These are phyloP conservation scores for Penicillium paradoxum DNA, from an alignment of 495 filamentous ascomycete species.

Conservation along the genomic window DNA sequence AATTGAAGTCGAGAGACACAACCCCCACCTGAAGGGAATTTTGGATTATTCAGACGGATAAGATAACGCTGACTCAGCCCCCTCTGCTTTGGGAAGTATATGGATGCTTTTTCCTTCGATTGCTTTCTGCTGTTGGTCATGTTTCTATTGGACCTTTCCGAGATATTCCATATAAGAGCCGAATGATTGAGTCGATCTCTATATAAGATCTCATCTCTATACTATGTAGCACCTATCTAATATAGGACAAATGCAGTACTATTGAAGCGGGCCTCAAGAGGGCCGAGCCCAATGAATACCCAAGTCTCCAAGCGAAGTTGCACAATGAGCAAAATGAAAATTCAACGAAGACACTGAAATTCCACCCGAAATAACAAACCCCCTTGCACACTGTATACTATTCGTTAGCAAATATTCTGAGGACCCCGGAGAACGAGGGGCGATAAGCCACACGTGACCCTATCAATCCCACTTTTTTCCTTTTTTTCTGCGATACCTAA, in stretches of 20 bases:
- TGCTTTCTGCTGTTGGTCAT: background rate
- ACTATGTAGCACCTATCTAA: too few relatives aligned
- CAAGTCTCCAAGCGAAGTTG: constrained; percentile 7
- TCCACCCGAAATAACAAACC: background rate
- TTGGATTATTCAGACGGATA: constrained; percentile 33
- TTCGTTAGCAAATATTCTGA: constrained; percentile 3
- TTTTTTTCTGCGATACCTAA: constrained; percentile 22
- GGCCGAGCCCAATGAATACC: constrained; percentile 7
- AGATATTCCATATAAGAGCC: background rate
- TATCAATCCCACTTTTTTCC: constrained; percentile 34
- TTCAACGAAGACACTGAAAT: background rate
- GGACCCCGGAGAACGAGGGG: constrained; percentile 26
- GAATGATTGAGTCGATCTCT: background rate
- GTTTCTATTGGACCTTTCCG: background rate
- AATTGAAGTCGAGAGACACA: constrained; percentile 13
- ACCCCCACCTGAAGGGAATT: constrained; percentile 31
- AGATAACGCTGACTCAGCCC: constrained; percentile 30
- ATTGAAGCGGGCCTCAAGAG: background rate
- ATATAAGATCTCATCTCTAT: background rate
- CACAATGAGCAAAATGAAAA: constrained; percentile 1
- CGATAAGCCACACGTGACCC: constrained; percentile 38
- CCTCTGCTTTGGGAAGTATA: constrained; percentile 5
- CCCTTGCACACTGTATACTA: background rate
- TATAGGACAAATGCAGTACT: background rate
- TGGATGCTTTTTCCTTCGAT: background rate